These are phyloP conservation scores for Paramecium caudatum DNA, from an alignment of 73 alveolate genomes.

Conservation along the genomic window DNA sequence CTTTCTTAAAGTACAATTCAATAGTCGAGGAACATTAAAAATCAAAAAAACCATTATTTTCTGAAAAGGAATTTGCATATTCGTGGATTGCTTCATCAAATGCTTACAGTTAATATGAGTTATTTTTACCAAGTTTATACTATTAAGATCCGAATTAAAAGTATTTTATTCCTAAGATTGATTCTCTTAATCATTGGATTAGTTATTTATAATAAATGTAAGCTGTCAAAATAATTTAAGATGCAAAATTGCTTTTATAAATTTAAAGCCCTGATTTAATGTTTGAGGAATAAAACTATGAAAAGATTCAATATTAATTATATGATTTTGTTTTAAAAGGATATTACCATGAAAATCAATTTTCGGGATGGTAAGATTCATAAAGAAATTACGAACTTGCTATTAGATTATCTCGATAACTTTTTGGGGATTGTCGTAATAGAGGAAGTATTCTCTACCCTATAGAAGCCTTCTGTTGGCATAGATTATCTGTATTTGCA, in stretches of 20 bases:
- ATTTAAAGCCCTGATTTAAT: neutral
- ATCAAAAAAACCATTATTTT: neutral
- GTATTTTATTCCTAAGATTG: neutral
- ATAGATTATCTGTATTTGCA: conserved; percentile 39
- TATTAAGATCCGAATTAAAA: neutral
- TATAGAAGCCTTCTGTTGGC: conserved; percentile 25
- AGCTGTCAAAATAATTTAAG: neutral
- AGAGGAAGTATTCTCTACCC: conserved; percentile 43
- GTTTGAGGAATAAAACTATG: neutral
- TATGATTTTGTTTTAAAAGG: neutral
- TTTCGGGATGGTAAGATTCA: neutral
- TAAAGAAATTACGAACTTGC: conserved; percentile 19
- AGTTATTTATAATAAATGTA: neutral
- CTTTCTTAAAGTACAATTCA: neutral
- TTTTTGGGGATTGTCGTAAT: conserved; percentile 19
- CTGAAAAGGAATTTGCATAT: neutral
- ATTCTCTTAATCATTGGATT: neutral
- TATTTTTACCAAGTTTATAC: neutral
- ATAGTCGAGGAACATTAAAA: neutral
- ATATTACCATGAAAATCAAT: neutral
- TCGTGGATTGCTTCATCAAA: neutral
- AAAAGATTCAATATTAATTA: neutral
- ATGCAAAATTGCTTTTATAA: neutral
- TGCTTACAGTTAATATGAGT: neutral
- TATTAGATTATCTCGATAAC: conserved; percentile 35